A percentile compares a stretch with the other conserved stretches of the same genome.
These are phyloP conservation scores for Globisporangium barbulae DNA, from an alignment of 352 stramenopile genomes.

Conservation along the genomic window DNA sequence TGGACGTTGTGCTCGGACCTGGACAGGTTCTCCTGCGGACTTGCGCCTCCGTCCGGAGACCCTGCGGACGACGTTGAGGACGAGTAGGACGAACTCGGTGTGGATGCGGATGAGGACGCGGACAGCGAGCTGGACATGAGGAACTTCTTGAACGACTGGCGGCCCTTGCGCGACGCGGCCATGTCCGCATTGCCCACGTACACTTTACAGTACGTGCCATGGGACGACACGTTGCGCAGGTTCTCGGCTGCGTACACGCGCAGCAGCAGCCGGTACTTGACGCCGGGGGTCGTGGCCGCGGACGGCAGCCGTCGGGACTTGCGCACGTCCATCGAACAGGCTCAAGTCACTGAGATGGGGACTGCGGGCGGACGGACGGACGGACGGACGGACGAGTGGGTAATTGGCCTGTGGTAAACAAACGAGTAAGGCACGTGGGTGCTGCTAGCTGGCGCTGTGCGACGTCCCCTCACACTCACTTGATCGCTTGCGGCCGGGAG, in stretches of 20 bases:
- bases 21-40: conserved; percentile 3
- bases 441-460: background rate
- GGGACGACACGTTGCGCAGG: conserved; percentile 58
- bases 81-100: conserved; percentile 5
- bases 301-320: conserved; percentile 13
- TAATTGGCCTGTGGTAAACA: background rate
- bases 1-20: background rate
- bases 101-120: conserved; percentile 16
- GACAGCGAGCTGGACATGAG: conserved; percentile 8
- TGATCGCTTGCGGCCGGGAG: background rate
- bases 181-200: conserved; percentile 58
- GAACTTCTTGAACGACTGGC: conserved; percentile 23
- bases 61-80: background rate
- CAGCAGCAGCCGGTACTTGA: conserved; percentile 46
- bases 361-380: background rate
- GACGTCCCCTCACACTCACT: background rate
- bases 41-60: conserved; percentile 3
- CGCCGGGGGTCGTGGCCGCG: background rate
- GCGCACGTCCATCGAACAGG: conserved; percentile 14
- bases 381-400: background rate
- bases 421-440: background rate
- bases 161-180: conserved; percentile 21
- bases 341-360: background rate
- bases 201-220: conserved; percentile 72
- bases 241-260: conserved; percentile 61